Percentiles rank a stretch among this genome's conserved stretches.
Evolutionary conservation across 2,329 filamentous ascomycete genomes (phyloP).

Genomic region (Neophaeococcomyces mojaviensis): DNA sequence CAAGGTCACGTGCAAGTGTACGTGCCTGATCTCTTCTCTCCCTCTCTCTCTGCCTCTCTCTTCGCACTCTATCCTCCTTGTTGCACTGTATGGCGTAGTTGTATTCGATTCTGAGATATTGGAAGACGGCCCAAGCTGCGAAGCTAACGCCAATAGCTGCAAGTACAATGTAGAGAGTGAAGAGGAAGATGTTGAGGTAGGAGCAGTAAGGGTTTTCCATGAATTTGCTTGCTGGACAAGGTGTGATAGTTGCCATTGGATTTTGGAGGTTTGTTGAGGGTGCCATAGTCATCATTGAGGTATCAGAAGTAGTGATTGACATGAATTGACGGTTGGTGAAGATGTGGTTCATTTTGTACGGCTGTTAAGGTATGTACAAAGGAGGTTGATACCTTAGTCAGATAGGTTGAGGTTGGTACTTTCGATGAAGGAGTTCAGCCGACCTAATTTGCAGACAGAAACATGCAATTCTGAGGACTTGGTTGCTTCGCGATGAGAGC

Average conservation of each 20-base stretch:
- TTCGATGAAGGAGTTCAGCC: too few species aligned
- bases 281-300: neutral
- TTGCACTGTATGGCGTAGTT: neutral
- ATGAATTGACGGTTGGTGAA: neutral
- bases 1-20: too few species aligned
- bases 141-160: neutral
- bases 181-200: neutral
- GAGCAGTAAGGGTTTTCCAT: neutral
- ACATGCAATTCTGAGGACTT: too few species aligned
- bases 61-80: neutral
- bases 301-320: neutral
- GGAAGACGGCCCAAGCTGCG: neutral
- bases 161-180: conserved; percentile 1
- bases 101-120: neutral
- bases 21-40: too few species aligned
- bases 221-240: neutral
- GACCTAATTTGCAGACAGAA: too few species aligned
- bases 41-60: neutral
- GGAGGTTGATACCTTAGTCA: too few species aligned
- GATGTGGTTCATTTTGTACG: too few species aligned
- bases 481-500: too few species aligned
- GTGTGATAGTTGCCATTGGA: neutral
- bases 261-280: neutral
- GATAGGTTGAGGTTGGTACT: too few species aligned
- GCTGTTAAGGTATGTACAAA: too few species aligned